Conservation (phyloP, 768 basidiomycete genomes). For the Kwoniella bestiolae region DNA sequence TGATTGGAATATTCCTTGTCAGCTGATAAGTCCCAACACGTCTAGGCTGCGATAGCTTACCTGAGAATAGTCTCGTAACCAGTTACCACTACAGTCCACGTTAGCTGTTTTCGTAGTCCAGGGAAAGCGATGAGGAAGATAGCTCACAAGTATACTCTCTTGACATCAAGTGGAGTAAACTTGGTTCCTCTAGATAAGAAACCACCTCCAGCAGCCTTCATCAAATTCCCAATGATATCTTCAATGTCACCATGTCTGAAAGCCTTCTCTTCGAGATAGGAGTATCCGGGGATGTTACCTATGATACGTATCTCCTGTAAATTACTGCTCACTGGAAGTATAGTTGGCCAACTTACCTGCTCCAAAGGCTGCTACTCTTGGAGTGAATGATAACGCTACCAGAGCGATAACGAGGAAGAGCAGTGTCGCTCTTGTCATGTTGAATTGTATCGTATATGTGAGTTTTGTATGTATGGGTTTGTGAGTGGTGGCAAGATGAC, state of each 20-base stretch:
- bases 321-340: constrained; percentile 36
- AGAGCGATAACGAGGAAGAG: constrained; percentile 38
- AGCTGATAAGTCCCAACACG: not conserved
- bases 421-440: constrained; percentile 33
- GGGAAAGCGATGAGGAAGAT: not conserved
- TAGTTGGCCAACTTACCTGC: constrained; percentile 36
- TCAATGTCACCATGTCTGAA: constrained; percentile 89
- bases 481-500: constrained; percentile 5
- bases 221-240: constrained; percentile 64
- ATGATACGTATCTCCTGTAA: constrained; percentile 67
- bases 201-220: constrained; percentile 67
- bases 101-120: not conserved
- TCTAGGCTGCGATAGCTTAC: not conserved
- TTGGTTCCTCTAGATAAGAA: constrained; percentile 68
- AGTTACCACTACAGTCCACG: constrained; percentile 65
- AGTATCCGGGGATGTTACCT: constrained; percentile 81
- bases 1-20: constrained; percentile 3
- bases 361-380: constrained; percentile 50
- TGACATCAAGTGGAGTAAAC: constrained; percentile 79
- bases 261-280: constrained; percentile 81
- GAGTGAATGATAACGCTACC: constrained; percentile 47
- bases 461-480: not conserved
- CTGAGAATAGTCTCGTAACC: constrained; percentile 81
- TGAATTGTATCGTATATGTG: not conserved
- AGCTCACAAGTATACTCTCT: constrained; percentile 65